These are phyloP conservation scores for Aaosphaeria pasadenensis DNA, from an alignment of 2,329 filamentous ascomycete genomes.

Conservation along the genomic window DNA sequence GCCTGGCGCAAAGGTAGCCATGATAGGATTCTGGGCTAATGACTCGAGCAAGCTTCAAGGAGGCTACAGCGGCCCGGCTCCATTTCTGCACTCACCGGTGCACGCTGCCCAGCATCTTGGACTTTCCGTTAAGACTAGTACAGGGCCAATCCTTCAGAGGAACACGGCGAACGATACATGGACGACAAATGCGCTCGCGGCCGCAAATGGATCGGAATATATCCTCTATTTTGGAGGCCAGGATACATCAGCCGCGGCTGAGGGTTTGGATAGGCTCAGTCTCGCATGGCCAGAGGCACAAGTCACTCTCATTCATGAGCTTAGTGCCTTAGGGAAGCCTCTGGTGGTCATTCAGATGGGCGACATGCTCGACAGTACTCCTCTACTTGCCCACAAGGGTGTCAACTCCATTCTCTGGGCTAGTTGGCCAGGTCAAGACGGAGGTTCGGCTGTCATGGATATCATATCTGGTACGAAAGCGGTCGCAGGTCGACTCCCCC, in stretches of 20 bases:
- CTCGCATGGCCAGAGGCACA: constrained; percentile 55
- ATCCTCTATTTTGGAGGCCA: constrained; percentile 57
- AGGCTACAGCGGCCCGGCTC: constrained; percentile 57
- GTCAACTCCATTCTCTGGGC: constrained; percentile 49
- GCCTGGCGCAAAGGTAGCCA: constrained; percentile 45
- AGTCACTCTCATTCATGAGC: constrained; percentile 49
- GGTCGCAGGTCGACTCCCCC: constrained; percentile 54
- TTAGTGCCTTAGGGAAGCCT: constrained; percentile 48
- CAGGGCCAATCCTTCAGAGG: constrained; percentile 13
- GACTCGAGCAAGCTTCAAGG: constrained; percentile 57
- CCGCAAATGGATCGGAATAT: constrained; percentile 48
- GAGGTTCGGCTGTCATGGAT: constrained; percentile 55
- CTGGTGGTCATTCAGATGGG: constrained; percentile 51
- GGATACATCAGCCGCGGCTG: constrained; percentile 52
- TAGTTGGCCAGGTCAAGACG: constrained; percentile 60
- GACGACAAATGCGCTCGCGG: constrained; percentile 17
- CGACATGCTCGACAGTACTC: background rate
- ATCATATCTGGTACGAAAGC: constrained; percentile 51
- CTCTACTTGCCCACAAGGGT: background rate
- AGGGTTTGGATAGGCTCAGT: constrained; percentile 50
- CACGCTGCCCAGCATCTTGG: constrained; percentile 50
- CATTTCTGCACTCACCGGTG: constrained; percentile 54
- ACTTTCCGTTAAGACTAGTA: constrained; percentile 37
- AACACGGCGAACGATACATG: constrained; percentile 11
- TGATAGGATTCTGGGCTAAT: constrained; percentile 60